Base-by-base conservation (phyloP, 176 grass and related monocot genomes). In the Carex myosuroides region DNA sequence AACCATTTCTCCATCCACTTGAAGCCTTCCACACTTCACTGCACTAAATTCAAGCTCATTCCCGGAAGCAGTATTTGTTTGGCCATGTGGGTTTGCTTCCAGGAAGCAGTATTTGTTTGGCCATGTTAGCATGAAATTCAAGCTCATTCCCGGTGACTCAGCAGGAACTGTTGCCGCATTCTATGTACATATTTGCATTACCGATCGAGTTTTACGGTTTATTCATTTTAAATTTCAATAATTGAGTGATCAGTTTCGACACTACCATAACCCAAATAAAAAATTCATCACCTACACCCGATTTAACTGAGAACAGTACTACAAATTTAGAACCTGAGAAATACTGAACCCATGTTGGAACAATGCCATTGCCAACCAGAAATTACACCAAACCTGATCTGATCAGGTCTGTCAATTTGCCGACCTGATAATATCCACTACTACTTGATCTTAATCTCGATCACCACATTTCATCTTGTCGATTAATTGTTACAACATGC, bases 1-100 rank as follows among this genome's bases (percentile, higher is more conserved):
- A 92, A 98, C 88, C 83, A 48, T 92, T 85, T 93, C 80, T n/a
- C 82, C 89, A 86, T 98, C 92, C 80, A 98, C 95, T 87, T 91
- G 89, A 81, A 98, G 92, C 69, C 95, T 90, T 80, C 95, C 95
- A 12, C 83, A 80, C 50, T 95, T 95, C 69, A 93, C 92, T 50
- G 95, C 92, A 74, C 17, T 64, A 59, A 92, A n/a, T n/a, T n/a
- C n/a, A n/a, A n/a, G n/a, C n/a, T n/a, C n/a, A n/a, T n/a, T n/a
- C n/a, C n/a, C n/a, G n/a, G n/a, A n/a, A n/a, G n/a, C n/a, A n/a
- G n/a, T n/a, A n/a, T n/a, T n/a, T n/a, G n/a, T n/a, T n/a, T n/a
- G n/a, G n/a, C n/a, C n/a, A 26, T 84, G 81, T 60, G 87, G 87
- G 48, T 84, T 88, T 61, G 87, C 87, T 48, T 88, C 87, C 3